Conservation (phyloP, 345 rosid species). For the Salix udensis region DNA sequence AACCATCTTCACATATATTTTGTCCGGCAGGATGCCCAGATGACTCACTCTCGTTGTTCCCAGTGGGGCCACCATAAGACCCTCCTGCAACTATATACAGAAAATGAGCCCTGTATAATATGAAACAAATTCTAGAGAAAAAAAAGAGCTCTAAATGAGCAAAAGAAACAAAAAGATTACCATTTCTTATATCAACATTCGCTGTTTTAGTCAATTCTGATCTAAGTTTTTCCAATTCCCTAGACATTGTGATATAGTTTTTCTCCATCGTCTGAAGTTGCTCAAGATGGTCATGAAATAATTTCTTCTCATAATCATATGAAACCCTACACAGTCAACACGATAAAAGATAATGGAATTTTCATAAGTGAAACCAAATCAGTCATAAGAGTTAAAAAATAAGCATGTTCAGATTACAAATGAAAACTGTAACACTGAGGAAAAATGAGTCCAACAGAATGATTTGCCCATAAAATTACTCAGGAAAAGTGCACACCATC, state of each 20-base stretch:
- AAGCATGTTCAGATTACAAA: too few relatives aligned
- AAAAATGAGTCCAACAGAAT: too few relatives aligned
- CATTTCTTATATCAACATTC: slow-evolving; percentile 55
- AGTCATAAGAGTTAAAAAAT: not conserved
- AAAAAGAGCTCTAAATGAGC: slow-evolving; percentile 1
- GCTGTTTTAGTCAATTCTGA: slow-evolving; percentile 61
- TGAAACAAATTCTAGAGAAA: not conserved
- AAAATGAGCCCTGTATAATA: slow-evolving; percentile 10
- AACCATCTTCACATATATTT: slow-evolving; percentile 52
- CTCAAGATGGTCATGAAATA: slow-evolving; percentile 85
- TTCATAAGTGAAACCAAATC: not conserved
- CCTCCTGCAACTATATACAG: slow-evolving; percentile 43
- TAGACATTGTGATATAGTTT: slow-evolving; percentile 76
- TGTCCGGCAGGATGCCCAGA: slow-evolving; percentile 49
- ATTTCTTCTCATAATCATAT: slow-evolving; percentile 79
- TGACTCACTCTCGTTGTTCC: slow-evolving; percentile 47
- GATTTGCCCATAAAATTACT: too few relatives aligned
- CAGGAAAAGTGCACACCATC: too few relatives aligned
- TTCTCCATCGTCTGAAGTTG: slow-evolving; percentile 92
- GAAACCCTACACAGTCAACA: slow-evolving; percentile 57
- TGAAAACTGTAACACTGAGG: too few relatives aligned
- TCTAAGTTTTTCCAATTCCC: slow-evolving; percentile 90
- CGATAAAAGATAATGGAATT: not conserved
- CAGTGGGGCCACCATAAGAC: slow-evolving; percentile 49
- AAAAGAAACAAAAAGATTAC: slow-evolving; percentile 27